These are phyloP conservation scores for Jatropha curcas DNA, from an alignment of 345 rosid species.

Conservation along the genomic window DNA sequence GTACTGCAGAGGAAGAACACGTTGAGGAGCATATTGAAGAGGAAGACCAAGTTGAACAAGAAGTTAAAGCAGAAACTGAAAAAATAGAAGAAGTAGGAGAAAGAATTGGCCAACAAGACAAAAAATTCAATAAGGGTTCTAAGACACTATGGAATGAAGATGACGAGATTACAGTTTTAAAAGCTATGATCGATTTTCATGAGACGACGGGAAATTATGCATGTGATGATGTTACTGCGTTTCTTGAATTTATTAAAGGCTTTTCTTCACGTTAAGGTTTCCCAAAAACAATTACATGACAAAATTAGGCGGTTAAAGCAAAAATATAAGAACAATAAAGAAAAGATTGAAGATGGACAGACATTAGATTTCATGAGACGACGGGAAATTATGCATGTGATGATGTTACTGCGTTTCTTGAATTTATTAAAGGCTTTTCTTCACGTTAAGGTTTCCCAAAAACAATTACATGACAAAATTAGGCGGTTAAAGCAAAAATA, in stretches of 20 bases:
- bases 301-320: conserved; percentile 25
- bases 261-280: conserved; percentile 18
- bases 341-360: too few species aligned
- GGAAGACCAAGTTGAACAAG: too few species aligned
- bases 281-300: conserved; percentile 16
- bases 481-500: conserved; percentile 18
- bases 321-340: conserved; percentile 12
- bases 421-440: conserved; percentile 25
- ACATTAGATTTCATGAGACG: conserved; percentile 9
- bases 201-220: conserved; percentile 18
- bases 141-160: conserved; percentile 34
- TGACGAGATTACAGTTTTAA: conserved; percentile 30
- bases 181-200: conserved; percentile 33
- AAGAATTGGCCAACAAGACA: too few species aligned
- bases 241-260: conserved; percentile 28
- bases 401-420: conserved; percentile 20
- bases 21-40: too few species aligned
- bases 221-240: conserved; percentile 2
- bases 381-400: conserved; percentile 15
- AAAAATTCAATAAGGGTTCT: too few species aligned
- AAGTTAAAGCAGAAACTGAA: too few species aligned
- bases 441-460: conserved; percentile 10
- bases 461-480: conserved; percentile 29
- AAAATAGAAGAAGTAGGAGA: too few species aligned
- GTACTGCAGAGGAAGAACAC: background rate